Conservation (phyloP, 345 rosid species). For the Conringia planisiliqua region DNA sequence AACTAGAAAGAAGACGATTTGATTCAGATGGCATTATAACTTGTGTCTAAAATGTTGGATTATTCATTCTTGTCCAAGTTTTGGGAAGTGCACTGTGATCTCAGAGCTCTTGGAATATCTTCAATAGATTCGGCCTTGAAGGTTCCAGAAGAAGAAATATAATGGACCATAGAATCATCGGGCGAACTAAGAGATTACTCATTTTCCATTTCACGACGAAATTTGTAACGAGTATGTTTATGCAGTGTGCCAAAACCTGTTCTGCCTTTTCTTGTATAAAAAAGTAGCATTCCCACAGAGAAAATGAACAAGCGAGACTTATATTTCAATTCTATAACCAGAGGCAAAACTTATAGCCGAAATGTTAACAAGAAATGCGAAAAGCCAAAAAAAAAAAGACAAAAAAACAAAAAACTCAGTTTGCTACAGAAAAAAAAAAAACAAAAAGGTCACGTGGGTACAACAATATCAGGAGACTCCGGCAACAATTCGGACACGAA, state of each 20-base stretch:
- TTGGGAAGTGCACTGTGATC: background rate
- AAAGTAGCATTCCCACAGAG: background rate
- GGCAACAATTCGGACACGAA: slow-evolving; percentile 43
- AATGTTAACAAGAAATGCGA: background rate
- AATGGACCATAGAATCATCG: background rate
- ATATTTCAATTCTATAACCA: background rate
- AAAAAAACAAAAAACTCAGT: background rate
- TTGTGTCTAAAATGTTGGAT: background rate
- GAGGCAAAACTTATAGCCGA: slow-evolving; percentile 10
- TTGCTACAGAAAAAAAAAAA: background rate
- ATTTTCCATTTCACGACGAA: background rate
- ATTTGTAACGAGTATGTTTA: background rate
- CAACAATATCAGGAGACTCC: slow-evolving; percentile 32
- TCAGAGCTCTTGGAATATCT: background rate
- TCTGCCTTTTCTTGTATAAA: background rate
- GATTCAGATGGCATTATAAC: background rate
- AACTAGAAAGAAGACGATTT: background rate
- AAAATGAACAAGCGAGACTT: background rate
- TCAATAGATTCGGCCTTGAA: background rate
- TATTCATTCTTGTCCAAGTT: background rate
- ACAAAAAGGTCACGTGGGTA: slow-evolving; percentile 51
- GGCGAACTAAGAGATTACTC: background rate
- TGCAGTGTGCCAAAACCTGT: background rate
- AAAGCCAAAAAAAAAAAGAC: background rate
- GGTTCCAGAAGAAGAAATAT: background rate